A percentile compares a stretch with the other conserved stretches of the same genome.
These are phyloP conservation scores for Trichosporon ovoides DNA, from an alignment of 1,284 basidiomycete species.

Conservation along the genomic window DNA sequence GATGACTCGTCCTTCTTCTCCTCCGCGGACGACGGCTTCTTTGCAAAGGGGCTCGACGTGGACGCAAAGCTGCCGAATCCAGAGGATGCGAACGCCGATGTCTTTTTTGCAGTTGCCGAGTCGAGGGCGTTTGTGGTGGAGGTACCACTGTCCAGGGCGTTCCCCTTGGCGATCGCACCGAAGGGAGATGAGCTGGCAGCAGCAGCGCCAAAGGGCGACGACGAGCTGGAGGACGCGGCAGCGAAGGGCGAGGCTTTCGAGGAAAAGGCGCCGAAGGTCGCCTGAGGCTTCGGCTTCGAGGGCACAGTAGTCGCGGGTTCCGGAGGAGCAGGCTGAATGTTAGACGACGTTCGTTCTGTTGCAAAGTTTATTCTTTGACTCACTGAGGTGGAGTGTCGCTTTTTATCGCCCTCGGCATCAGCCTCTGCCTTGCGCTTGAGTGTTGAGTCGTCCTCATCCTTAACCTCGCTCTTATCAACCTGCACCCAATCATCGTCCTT, in stretches of 20 bases:
- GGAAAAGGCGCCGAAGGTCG: slow-evolving; percentile 57
- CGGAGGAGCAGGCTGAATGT: slow-evolving; percentile 3
- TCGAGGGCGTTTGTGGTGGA: slow-evolving; percentile 14
- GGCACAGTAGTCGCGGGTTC: slow-evolving; percentile 14
- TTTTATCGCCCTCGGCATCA: slow-evolving; percentile 27
- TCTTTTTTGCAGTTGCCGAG: slow-evolving; percentile 10
- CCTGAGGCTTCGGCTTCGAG: slow-evolving; percentile 28
- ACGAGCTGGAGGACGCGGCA: slow-evolving; percentile 8
- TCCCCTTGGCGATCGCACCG: slow-evolving; percentile 32
- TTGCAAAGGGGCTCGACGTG: slow-evolving; percentile 32
- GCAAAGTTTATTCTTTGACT: neutral
- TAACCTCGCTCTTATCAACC: slow-evolving; percentile 20
- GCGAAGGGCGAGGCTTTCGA: slow-evolving; percentile 27
- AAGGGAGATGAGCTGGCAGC: slow-evolving; percentile 16
- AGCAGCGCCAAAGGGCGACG: slow-evolving; percentile 58
- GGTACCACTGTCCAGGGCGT: neutral
- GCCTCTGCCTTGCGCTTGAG: slow-evolving; percentile 41
- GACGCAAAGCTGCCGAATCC: slow-evolving; percentile 41
- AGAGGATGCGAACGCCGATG: slow-evolving; percentile 24
- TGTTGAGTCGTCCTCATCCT: slow-evolving; percentile 18
- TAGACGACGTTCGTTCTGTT: neutral
- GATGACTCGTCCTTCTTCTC: slow-evolving; percentile 10
- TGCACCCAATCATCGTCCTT: slow-evolving; percentile 19
- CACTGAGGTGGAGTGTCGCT: slow-evolving; percentile 22
- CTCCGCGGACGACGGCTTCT: slow-evolving; percentile 24